Base-by-base conservation (phyloP, 2,329 filamentous ascomycete genomes). In the Alternaria tenuissima region DNA sequence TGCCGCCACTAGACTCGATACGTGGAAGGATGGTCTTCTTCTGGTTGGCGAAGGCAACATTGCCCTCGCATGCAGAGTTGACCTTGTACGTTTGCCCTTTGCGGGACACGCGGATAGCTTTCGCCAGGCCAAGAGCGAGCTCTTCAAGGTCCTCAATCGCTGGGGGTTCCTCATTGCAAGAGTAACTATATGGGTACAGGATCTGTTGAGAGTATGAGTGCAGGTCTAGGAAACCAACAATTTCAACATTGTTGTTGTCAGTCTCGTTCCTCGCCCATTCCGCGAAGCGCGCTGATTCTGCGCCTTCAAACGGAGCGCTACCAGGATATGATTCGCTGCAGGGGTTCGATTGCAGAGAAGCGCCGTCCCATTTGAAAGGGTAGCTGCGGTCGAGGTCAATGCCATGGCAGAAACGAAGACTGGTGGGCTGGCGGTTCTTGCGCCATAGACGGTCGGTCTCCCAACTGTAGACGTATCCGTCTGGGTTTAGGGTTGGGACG, bases 171-270 rank as follows among this genome's bases (percentile, higher is more conserved):
- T 86, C 84, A 6, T 83, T 81, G 82, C 95, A 99, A 12, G 91
- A 92, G 79, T 92, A 97, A 5, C 91, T 89, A 76, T 94, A 98
- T 0, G 95, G 95, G 75, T 95, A 97, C 8, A 98, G 84, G 22
- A 99, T 90, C 79, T 97, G 91, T 80, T 99, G 94, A 0, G 93
- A 96, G 78, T 98, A 99, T 2, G 92, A 94, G 79, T 99, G 95
- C 26, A 98, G 84, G 76, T 99, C 95, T 44, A 98, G 76, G 65
- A 96, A 90, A 3, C 90, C 93, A n/a, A 94, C 86, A 67, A 98
- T 93, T 16, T 90, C 84, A 52, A 89, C 88, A 57, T 90, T 89
- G 74, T 90, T 87, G 66, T 88, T 83, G 7, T 86, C 82, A 0
- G 90, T 93, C 77, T 96, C 86, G 72, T 93, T 94, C 70, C 84